Conservation (phyloP, 225 moss, liverwort and hornwort genomes). For the Bryoerythrophyllum caledonicum region DNA sequence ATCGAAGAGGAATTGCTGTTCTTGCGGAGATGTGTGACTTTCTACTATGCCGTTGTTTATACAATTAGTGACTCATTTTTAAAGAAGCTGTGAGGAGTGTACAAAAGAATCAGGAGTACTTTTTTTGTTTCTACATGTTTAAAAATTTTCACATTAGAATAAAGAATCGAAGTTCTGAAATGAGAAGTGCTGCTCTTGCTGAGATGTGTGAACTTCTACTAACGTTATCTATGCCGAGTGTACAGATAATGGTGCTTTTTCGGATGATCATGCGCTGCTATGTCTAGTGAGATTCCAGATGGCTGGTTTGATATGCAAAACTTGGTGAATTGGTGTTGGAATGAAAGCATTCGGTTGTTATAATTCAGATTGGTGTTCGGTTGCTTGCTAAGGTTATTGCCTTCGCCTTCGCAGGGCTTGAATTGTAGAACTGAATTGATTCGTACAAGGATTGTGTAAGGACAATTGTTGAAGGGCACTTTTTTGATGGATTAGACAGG, state of each 20-base stretch:
- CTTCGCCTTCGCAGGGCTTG: background rate
- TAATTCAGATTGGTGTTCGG: background rate
- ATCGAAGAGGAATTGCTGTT: background rate
- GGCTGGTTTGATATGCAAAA: constrained; percentile 8
- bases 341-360: background rate
- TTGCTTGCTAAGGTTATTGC: no score
- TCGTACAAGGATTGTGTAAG: background rate
- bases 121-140: constrained; percentile 1
- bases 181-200: background rate
- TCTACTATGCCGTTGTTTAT: background rate
- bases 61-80: constrained; percentile 7
- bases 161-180: background rate
- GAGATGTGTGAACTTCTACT: background rate
- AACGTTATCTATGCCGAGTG: background rate
- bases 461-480: no score
- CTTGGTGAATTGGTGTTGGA: background rate
- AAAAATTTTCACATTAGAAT: constrained; percentile 2
- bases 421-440: background rate
- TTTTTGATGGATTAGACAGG: no score
- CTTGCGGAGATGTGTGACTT: no score
- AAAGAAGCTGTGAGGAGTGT: constrained; percentile 12
- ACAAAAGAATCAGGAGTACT: background rate
- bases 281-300: background rate
- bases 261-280: background rate
- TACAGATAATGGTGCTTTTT: no score